Evolutionary conservation across 164 flowering plant genomes (phyloP), one percentile per base, ranked within the genome.

Genomic region (Tetrastigma voinierianum): DNA sequence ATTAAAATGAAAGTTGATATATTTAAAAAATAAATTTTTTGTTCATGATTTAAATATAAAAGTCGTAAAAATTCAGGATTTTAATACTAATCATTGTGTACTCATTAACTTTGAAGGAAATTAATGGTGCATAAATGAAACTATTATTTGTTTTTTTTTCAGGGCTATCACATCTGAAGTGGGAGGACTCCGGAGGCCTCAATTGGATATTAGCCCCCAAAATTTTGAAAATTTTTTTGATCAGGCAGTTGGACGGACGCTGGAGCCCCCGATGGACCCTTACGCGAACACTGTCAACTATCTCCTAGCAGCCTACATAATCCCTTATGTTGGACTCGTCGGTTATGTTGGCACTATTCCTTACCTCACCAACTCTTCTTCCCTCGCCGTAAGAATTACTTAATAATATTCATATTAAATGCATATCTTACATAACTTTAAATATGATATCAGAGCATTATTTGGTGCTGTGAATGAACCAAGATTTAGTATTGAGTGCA

Each of bases 321-420:
- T 89, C n/a, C 97, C 97, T 11, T 89, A 91, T 56, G 75, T 86
- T 18, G 97, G 97, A 2, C 82, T 91, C 2, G 69, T 61, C 0
- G 91, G 86, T 11, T 91, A 91, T 19, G 91, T 86, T 21, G 96
- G 93, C 10, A 66, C 91, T 3, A 79, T 76, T 61, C 93, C 90
- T 1, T 14, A 49, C 52, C 70, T 73, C 19, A 4, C 18, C 21
- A 14, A 20, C 17, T 14, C 0, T 4, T 44, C 32, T 49, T 14
- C 63, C 17, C 43, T 44, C 19, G 10, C 25, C 0, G 77, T 74
- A 69, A 40, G 62, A 5, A 25, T 25, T 0, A 25, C 40, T 25
- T n/a, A n/a, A n/a, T n/a, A n/a, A n/a, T n/a, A n/a, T n/a, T n/a
- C n/a, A n/a, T n/a, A n/a, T n/a, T n/a, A n/a, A n/a, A n/a, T n/a